Evolutionary conservation across 2,329 filamentous ascomycete species (phyloP), one percentile per base, ranked within the genome.

Genomic region (Diatrype stigma): DNA sequence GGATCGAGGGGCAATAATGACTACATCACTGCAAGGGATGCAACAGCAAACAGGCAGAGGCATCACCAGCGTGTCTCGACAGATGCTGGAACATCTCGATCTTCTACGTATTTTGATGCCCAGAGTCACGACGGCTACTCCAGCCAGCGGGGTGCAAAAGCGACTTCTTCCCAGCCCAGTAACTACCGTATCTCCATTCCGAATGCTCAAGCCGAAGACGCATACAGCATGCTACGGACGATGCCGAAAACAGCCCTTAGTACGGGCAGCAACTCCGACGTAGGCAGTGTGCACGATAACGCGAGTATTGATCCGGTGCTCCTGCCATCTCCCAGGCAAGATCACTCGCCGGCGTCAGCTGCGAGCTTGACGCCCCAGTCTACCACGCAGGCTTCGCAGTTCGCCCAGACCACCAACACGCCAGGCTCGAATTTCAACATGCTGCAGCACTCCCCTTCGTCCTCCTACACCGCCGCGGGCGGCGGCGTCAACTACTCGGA

Each of bases 241-340:
- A 71, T 75, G 2, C 73, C 76, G 1, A 65, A 67, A 2, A 60
- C 72, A 11, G 62, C 67, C 2, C 69, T 70, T 16, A 72, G 67
- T 60, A 66, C 63, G 23, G 61, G 69, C 30, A 72, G 69, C 49
- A 66, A 70, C 3, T 69, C 68, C 40, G 69, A 71, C 16, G 55
- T 37, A 45, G 38, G 69, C 63, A 65, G 66, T 48, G 61, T 71
- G 45, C 67, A 60, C 3, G 65, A 66, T 44, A 59, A 63, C n/a
- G 63, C 68, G 10, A 60, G 62, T 14, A 69, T 74, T 34, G 76
- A 80, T 45, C 74, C 73, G 2, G 64, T 71, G 0, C 67, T 79
- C 32, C 65, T 78, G 17, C 68, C 72, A 0, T 79, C 78, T 2
- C 75, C 75, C 3, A 65, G 67, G 8, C 65, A 64, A 50, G 60